These are phyloP conservation scores for Candolleomyces aberdarensis DNA, from an alignment of 768 basidiomycete species.

Conservation along the genomic window DNA sequence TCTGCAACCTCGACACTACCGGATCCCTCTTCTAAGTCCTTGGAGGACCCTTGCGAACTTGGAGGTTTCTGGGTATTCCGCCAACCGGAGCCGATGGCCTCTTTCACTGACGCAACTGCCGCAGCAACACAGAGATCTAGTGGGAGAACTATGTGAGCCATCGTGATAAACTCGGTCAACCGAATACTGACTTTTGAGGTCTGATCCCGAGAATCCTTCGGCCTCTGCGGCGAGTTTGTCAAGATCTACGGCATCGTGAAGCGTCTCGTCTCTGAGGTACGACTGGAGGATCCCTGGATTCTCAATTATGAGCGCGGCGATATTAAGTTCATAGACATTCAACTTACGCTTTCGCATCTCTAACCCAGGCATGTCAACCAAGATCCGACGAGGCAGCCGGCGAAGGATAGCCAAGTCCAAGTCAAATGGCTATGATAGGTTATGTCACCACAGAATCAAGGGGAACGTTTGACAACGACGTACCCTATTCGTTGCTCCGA, in stretches of 20 bases:
- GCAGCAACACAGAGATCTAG: conserved; percentile 7
- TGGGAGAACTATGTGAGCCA: too few species aligned
- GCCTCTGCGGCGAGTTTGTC: conserved; percentile 3
- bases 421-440: conserved; percentile 12
- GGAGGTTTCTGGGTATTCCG: background rate
- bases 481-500: conserved; percentile 18
- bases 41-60: background rate
- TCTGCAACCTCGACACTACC: background rate
- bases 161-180: background rate
- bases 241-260: conserved; percentile 4
- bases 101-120: conserved; percentile 6
- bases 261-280: conserved; percentile 6
- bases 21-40: background rate
- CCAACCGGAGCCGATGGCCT: conserved; percentile 3
- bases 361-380: conserved; percentile 7
- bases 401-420: conserved; percentile 16
- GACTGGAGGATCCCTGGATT: background rate
- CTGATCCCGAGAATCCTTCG: conserved; percentile 11
- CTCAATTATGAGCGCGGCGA: background rate
- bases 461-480: background rate
- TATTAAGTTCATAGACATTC: background rate
- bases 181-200: conserved; percentile 12
- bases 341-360: conserved; percentile 6
- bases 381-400: conserved; percentile 8
- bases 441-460: background rate